These are phyloP conservation scores for Diplosphaera chodatii DNA, from an alignment of 139 green algal species.

Conservation along the genomic window DNA sequence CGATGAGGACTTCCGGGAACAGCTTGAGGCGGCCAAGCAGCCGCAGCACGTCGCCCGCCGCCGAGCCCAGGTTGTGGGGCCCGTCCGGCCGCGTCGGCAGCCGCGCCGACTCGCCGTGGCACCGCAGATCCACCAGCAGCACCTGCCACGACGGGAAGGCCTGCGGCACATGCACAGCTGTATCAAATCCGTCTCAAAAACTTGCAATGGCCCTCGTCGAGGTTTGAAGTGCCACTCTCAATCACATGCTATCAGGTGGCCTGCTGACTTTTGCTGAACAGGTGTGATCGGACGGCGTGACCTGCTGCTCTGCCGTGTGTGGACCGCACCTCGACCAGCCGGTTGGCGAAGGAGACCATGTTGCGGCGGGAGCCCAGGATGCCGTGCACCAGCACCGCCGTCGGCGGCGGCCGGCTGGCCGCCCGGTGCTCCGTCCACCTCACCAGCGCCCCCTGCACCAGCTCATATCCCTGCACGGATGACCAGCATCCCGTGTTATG, in stretches of 20 bases:
- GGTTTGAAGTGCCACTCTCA: background rate
- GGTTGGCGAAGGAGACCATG: slow-evolving; percentile 68
- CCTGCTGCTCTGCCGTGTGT: too few species aligned
- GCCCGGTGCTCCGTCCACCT: slow-evolving; percentile 12
- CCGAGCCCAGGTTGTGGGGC: slow-evolving; percentile 53
- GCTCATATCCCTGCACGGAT: slow-evolving; percentile 43
- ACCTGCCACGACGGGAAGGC: slow-evolving; percentile 81
- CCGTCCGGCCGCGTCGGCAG: slow-evolving; percentile 9
- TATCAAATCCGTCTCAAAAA: background rate
- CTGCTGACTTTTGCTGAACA: too few species aligned
- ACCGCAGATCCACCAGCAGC: slow-evolving; percentile 86
- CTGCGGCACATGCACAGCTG: slow-evolving; percentile 20
- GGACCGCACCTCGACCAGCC: slow-evolving; percentile 54
- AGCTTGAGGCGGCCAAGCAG: slow-evolving; percentile 74
- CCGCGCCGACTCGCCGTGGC: slow-evolving; percentile 78
- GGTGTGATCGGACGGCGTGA: too few species aligned
- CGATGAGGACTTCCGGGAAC: slow-evolving; percentile 84
- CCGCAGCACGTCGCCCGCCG: slow-evolving; percentile 64
- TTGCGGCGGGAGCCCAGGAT: slow-evolving; percentile 87
- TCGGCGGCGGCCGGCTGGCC: slow-evolving; percentile 52
- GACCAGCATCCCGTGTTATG: too few species aligned
- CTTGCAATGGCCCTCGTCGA: background rate
- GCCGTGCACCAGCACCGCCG: slow-evolving; percentile 88
- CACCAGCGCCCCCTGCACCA: slow-evolving; percentile 48
- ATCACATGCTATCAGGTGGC: too few species aligned